Evolutionary conservation across 495 filamentous ascomycete species (phyloP).

Genomic region (Aspergillus egyptiacus): DNA sequence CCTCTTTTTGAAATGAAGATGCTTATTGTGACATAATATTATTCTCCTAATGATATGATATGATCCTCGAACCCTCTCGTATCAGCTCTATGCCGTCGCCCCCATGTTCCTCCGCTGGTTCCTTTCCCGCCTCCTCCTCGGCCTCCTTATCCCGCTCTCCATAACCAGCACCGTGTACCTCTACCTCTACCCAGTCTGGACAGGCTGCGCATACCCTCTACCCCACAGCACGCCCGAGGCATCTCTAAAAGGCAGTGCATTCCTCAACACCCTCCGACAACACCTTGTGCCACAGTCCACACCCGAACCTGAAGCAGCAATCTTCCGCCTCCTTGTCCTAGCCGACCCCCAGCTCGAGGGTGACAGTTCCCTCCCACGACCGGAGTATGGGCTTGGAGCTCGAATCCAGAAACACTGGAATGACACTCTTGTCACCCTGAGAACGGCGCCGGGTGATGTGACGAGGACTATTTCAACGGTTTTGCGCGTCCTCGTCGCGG

Average conservation of each 20-base stretch:
- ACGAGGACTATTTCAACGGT: conserved; percentile 41
- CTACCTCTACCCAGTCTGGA: conserved; percentile 82
- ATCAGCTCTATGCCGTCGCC: conserved; percentile 14
- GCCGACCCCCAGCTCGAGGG: conserved; percentile 96
- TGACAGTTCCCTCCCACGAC: conserved; percentile 69
- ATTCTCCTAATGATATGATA: not conserved
- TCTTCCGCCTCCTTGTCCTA: conserved; percentile 86
- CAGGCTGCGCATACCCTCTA: conserved; percentile 74
- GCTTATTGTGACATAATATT: too few relatives aligned
- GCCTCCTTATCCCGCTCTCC: conserved; percentile 68
- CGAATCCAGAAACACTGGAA: conserved; percentile 7
- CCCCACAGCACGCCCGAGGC: conserved; percentile 24
- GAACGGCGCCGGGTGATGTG: conserved; percentile 14
- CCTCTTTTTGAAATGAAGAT: too few relatives aligned
- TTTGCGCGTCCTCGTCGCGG: conserved; percentile 46
- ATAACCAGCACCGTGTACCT: conserved; percentile 66
- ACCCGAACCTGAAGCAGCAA: conserved; percentile 23
- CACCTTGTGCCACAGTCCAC: conserved; percentile 32
- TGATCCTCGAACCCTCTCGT: not conserved
- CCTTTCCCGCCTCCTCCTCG: conserved; percentile 54
- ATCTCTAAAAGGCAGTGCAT: conserved; percentile 2
- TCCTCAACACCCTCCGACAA: conserved; percentile 42
- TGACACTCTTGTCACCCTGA: not conserved
- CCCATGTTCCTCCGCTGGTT: conserved; percentile 50
- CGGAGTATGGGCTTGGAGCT: conserved; percentile 44